Base-by-base conservation (phyloP, 306 rosid species). In the Prunus armeniaca region DNA sequence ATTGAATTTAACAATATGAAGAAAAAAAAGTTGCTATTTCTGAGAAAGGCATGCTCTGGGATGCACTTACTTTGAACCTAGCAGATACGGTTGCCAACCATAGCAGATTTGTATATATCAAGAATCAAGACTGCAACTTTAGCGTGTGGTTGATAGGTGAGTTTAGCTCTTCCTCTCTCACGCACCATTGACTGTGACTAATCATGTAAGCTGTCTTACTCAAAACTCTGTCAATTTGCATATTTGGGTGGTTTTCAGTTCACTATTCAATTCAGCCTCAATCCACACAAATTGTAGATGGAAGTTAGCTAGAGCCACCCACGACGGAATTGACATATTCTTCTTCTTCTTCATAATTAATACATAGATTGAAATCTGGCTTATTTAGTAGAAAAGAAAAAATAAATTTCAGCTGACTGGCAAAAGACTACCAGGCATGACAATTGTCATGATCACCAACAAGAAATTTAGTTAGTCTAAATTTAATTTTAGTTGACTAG, bases 401-500 rank as follows among this genome's bases (percentile, higher is more conserved):
- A 38, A 34, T 8, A 5, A 34, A 34, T 34, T 63, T 46, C 71
- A 64, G 43, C 22, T 5, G 28, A 58, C 20, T 77, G 71, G 41
- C 10, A 41, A 67, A 67, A 3, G 18, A 14, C 18, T 12, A 22
- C 4, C 3, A 15, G 65, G 65, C 56, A 60, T 58, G 66, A 74
- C n/a, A 32, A 67, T 69, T 25, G 74, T 76, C 74, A 45, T 54
- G 45, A 65, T 38, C 7, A 52, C n/a, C 47, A 6, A 30, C 18
- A 6, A 27, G 32, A 61, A 46, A 38, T 38, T 38, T 6, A 50
- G 49, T n/a, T 15, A 0, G 27, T 67, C 72, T 38, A 73, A 73
- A 28, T 68, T 65, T 64, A 34, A 32, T 65, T 25, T 30, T 17
- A 41, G 27, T 68, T 50, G 72, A 80, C 79, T 68, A 63, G 58